Evolutionary conservation across 768 basidiomycete species (phyloP).

Genomic region (Pisolithus albus): DNA sequence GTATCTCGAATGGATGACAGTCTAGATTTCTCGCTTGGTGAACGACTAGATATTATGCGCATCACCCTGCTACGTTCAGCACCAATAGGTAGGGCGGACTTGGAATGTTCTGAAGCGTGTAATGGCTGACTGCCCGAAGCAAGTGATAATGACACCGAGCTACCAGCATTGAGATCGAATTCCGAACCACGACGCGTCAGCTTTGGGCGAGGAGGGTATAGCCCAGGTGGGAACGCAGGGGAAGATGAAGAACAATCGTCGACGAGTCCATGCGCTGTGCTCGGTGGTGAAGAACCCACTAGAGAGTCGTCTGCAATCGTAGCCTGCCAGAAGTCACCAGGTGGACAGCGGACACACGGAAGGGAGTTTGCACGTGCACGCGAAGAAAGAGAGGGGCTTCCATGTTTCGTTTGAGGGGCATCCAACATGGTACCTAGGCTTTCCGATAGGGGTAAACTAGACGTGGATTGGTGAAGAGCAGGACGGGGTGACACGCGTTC

Average conservation of each 20-base stretch:
- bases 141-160: slow-evolving; percentile 17
- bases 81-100: slow-evolving; percentile 21
- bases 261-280: slow-evolving; percentile 1
- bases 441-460: slow-evolving; percentile 6
- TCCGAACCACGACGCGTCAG: slow-evolving; percentile 6
- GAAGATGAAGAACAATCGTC: slow-evolving; percentile 1
- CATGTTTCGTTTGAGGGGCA: slow-evolving; percentile 12
- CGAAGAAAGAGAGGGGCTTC: slow-evolving; percentile 13
- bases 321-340: slow-evolving; percentile 16
- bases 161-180: slow-evolving; percentile 1
- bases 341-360: slow-evolving; percentile 14
- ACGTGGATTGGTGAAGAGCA: slow-evolving; percentile 2
- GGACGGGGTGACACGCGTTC: slow-evolving; percentile 8
- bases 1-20: neutral
- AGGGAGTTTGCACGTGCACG: slow-evolving; percentile 9
- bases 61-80: slow-evolving; percentile 23
- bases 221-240: slow-evolving; percentile 15
- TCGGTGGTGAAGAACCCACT: slow-evolving; percentile 1
- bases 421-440: slow-evolving; percentile 1
- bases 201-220: slow-evolving; percentile 8
- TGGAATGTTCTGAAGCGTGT: slow-evolving; percentile 15
- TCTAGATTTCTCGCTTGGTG: slow-evolving; percentile 3
- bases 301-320: neutral
- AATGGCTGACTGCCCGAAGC: slow-evolving; percentile 24
- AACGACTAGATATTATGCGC: slow-evolving; percentile 11